Base-by-base conservation (phyloP, 805 yeast species). In the Candida alai region DNA sequence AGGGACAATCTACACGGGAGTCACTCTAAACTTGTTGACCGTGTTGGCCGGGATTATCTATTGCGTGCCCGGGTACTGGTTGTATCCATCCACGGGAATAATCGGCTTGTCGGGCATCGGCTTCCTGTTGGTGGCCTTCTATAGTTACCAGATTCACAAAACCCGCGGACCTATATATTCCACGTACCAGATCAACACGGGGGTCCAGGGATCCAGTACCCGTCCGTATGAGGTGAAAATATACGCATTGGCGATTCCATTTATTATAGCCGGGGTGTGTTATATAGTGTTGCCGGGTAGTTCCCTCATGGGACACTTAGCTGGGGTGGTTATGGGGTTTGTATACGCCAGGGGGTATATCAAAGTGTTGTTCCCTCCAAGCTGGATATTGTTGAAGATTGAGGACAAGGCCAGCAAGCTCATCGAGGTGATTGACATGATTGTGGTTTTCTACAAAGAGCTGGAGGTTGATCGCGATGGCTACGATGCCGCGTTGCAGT, bases 1-100 rank as follows among this genome's bases (percentile, higher is more conserved):
- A 49, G 97, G 96, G 5, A 86, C 97, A 0, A 82, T 87, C 3
- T 76, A 85, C 56, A 83, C 95, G 4, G 96, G 94, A 4, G 66
- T 88, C 29, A 79, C 87, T 11, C 62, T 88, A 37, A 87, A 86
- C 53, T 44, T 84, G 17, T 57, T 82, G 31, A 84, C 95, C 2
- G 78, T 81, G 1, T 56, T 76, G 4, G 71, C 90, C 2, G 96
- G 83, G 4, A 49, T 85, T 24, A 72, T 75, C 28, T 81, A 73
- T 57, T 72, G 82, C 45, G 17, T 74, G 6, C 51, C 75, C 4
- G 80, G 81, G 1, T 44, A 61, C 39, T 8, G 65, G 4, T 60
- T 82, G 11, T 77, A 65, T 40, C 82, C 84, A 8, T 49, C 65
- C 3, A 60, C 72, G 1, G 63, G 71, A 8, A 80, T 77, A 2